Evolutionary conservation across 148 eudicot species (phyloP), one percentile per base, ranked within the genome.

Genomic region (Rhododendron griersonianum): DNA sequence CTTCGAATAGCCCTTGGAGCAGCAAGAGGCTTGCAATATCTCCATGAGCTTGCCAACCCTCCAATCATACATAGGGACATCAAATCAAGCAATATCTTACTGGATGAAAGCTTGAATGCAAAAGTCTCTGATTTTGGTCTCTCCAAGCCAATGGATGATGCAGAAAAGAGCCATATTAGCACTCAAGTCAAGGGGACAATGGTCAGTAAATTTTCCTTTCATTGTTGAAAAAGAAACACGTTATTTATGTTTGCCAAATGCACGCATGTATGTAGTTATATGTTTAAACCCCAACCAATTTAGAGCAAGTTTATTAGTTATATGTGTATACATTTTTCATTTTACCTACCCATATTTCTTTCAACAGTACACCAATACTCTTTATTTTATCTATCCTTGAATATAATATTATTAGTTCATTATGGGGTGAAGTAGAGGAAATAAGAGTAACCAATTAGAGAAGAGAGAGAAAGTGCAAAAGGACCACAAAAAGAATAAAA

Each of bases 181-280:
- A 84, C 89, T 85, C 89, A 87, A 84, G 89, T 87, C 23, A 87
- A 84, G 83, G 87, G 89, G 45, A 87, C 89, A 51, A 71, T 85
- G 89, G 89, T 87, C 39, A 84, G 82, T 80, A 50, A 7, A 19
- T 79, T 75, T 47, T 57, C 63, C 50, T 11, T 69, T 69, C 37
- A 28, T 28, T 69, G 18, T 69, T 25, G 37, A 25, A 28, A 69
- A 69, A 9, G 75, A 69, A 28, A 69, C 37, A 69, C 75, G 11
- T 13, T 3, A 28, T n/a, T 63, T 63, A 63, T 63, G 19, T 3
- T 16, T 57, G 21, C 7, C 15, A 10, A 57, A 18, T 57, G 71
- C 30, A 8, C 7, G 18, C 15, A 69, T 10, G 7, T 2, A 28
- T 69, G 37, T 25, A 39, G 28, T 69, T 28, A 9, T 11, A 1